Base-by-base conservation (phyloP, 2,329 filamentous ascomycete genomes). In the Septoria linicola region DNA sequence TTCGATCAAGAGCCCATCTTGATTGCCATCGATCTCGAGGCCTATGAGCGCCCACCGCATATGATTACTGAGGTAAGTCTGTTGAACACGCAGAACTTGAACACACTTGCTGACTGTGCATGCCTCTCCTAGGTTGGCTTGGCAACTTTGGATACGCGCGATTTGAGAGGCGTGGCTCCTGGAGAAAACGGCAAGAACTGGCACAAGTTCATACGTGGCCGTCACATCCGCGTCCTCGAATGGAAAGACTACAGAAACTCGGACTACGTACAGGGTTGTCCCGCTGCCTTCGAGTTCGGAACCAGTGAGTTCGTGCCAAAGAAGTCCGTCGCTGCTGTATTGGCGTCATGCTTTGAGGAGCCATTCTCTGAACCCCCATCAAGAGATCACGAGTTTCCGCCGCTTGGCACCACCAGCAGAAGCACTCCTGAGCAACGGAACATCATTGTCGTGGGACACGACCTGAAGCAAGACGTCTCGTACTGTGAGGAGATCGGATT, bases 1-100 rank as follows among this genome's bases (percentile, higher is more conserved):
- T 76, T 77, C 44, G 79, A 83, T 21, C 63, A 69, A 8, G 73
- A 77, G n/a, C 77, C 82, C 0, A 76, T 95, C 6, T 86, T 96
- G 60, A 75, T 96, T 52, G 83, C 80, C 55, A 76, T 97, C 37
- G 93, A 99, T 62, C 74, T 93, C 25, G 93, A 99, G 69, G 83
- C 85, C 1, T 88, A 84, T 51, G 93, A 99, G 68, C 71, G 72
- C 17, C 75, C 80, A 37, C 80, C 82, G 10, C 73, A 77, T 27
- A 74, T 80, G 10, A 79, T 97, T 52, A 95, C 91, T 0, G 93
- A 99, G 68, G 23, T 27, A 27, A 27, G 23, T 27, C 10, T 27
- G 23, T 27, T 27, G n/a, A n/a, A n/a, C n/a, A n/a, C 10, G 5
- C 10, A 27, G 23, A 5, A 5, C 5, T 10, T 27, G 23, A 10